These are phyloP conservation scores for Phytophthora tubulina DNA, from an alignment of 352 stramenopile species.

Conservation along the genomic window DNA sequence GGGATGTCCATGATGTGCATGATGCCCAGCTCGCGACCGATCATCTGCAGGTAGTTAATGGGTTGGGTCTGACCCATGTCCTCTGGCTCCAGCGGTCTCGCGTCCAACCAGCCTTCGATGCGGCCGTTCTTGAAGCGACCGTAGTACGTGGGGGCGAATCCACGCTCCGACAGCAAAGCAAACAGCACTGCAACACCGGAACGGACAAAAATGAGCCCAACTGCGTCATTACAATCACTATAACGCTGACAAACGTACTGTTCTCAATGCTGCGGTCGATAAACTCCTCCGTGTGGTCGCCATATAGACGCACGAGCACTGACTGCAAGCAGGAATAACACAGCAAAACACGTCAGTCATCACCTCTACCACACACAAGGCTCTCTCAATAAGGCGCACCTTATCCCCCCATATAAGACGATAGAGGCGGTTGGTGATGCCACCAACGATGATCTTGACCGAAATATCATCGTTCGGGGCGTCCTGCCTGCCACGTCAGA, in stretches of 20 bases:
- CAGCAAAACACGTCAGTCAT: slow-evolving; percentile 2
- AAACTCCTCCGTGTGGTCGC: slow-evolving; percentile 93
- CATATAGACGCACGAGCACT: slow-evolving; percentile 93
- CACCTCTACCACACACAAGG: neutral
- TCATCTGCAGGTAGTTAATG: slow-evolving; percentile 86
- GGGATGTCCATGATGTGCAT: slow-evolving; percentile 92
- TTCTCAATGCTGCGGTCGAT: slow-evolving; percentile 94
- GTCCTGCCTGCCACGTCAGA: slow-evolving; percentile 47
- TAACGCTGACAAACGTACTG: slow-evolving; percentile 53
- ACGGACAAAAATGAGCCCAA: slow-evolving; percentile 10
- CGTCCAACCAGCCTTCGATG: slow-evolving; percentile 92
- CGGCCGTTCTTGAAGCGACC: slow-evolving; percentile 93
- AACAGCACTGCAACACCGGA: slow-evolving; percentile 72
- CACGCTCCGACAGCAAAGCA: slow-evolving; percentile 80
- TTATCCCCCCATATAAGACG: slow-evolving; percentile 77
- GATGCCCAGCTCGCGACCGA: slow-evolving; percentile 86
- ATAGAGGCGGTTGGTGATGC: slow-evolving; percentile 95
- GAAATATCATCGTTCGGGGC: slow-evolving; percentile 69
- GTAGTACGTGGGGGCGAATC: slow-evolving; percentile 91
- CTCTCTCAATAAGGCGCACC: slow-evolving; percentile 27
- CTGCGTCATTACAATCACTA: neutral
- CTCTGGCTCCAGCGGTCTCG: slow-evolving; percentile 82
- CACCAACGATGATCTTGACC: slow-evolving; percentile 90
- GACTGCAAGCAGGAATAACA: slow-evolving; percentile 41
- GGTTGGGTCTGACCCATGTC: slow-evolving; percentile 87